These are phyloP conservation scores for Cladosporium sp. DNA, from an alignment of 2,329 filamentous ascomycete species.

Conservation along the genomic window DNA sequence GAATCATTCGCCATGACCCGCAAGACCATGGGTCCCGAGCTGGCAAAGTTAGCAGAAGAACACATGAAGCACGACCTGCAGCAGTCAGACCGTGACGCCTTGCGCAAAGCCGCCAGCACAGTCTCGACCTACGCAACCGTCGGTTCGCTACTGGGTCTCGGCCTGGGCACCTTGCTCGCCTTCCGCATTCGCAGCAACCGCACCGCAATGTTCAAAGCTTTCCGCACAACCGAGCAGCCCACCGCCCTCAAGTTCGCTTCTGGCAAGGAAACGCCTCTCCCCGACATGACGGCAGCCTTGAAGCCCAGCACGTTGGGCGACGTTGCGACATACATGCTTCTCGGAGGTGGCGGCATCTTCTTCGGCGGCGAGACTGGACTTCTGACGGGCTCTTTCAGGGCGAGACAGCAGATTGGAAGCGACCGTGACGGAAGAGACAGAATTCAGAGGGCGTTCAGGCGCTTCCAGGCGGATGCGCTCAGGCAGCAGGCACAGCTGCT, in stretches of 20 bases:
- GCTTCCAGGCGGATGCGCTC: slow-evolving; percentile 65
- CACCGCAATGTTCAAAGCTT: slow-evolving; percentile 61
- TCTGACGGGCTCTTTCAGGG: slow-evolving; percentile 58
- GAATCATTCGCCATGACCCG: slow-evolving; percentile 54
- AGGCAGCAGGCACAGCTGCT: slow-evolving; percentile 60
- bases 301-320: slow-evolving; percentile 62
- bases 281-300: slow-evolving; percentile 61
- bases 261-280: slow-evolving; percentile 62
- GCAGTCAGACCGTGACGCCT: slow-evolving; percentile 60
- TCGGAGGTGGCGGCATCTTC: slow-evolving; percentile 63
- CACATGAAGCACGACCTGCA: slow-evolving; percentile 61
- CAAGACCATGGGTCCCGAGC: slow-evolving; percentile 51
- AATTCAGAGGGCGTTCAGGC: slow-evolving; percentile 65
- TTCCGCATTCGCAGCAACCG: slow-evolving; percentile 59
- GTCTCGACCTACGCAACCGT: slow-evolving; percentile 58
- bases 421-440: slow-evolving; percentile 58
- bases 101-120: slow-evolving; percentile 58
- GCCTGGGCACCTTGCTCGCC: slow-evolving; percentile 60
- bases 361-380: slow-evolving; percentile 66
- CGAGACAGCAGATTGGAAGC: slow-evolving; percentile 54
- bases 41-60: slow-evolving; percentile 58
- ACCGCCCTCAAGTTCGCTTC: slow-evolving; percentile 63
- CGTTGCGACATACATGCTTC: slow-evolving; percentile 64
- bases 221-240: slow-evolving; percentile 63
- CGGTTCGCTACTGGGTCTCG: slow-evolving; percentile 62